Conservation (phyloP, 208 protist species). For the Acanthamoeba quina region DNA sequence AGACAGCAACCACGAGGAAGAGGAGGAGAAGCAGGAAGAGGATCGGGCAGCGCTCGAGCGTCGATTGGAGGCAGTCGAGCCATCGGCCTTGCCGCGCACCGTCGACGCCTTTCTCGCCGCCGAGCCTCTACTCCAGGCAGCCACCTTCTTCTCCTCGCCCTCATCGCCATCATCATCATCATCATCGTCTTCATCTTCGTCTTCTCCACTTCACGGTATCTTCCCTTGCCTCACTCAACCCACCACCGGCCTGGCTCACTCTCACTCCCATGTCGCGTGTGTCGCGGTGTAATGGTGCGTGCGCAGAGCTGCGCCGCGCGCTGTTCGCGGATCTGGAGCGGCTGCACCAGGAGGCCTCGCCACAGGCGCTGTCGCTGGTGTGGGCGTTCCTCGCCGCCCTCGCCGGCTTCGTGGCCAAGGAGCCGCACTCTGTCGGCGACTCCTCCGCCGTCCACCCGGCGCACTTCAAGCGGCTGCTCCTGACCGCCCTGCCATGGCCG, state of each 20-base stretch:
- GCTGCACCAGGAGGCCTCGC: background rate
- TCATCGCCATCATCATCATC: background rate
- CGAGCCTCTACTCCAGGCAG: background rate
- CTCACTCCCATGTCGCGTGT: background rate
- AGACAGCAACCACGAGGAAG: background rate
- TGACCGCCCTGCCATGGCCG: background rate
- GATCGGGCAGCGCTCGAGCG: background rate
- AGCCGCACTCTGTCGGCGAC: background rate
- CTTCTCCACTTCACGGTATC: too few species aligned
- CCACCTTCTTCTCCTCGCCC: background rate
- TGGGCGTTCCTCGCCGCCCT: background rate
- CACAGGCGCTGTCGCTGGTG: background rate
- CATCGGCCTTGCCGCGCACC: background rate
- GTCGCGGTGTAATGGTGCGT: background rate
- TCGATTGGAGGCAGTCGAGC: background rate
- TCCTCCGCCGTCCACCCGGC: background rate
- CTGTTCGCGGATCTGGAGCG: background rate
- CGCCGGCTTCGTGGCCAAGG: background rate
- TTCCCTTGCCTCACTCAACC: background rate
- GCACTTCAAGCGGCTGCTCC: background rate
- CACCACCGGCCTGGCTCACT: too few species aligned
- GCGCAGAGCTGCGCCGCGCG: background rate
- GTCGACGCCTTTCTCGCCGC: background rate
- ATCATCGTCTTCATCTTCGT: background rate
- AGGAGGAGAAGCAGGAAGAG: background rate